Percentiles rank a stretch among this genome's conserved stretches.
phyloP scores from a whole-genome alignment of 148 eudicot species.

The Polygonum aviculare region DNA sequence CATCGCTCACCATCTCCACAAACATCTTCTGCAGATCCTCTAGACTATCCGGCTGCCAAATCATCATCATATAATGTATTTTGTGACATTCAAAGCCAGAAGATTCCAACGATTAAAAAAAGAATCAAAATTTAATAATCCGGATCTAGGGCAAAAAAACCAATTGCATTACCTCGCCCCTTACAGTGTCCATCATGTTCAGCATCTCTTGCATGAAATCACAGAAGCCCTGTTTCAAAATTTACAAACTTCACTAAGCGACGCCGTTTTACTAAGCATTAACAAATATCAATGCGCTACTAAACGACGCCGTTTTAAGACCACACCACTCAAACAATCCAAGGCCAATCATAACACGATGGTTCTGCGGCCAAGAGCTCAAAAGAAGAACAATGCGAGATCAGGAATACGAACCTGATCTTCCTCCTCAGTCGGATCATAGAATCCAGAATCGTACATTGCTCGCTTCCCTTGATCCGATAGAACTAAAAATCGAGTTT shows the following conservation, averaged over 20 bases:
- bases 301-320: not conserved
- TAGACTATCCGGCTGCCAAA: conserved; percentile 49
- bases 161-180: conserved; percentile 32
- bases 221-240: conserved; percentile 56
- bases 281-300: not conserved
- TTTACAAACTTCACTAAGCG: not conserved
- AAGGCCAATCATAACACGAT: not conserved
- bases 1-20: conserved; percentile 66
- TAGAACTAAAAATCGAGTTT: conserved; percentile 36
- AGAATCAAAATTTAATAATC: not conserved
- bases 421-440: conserved; percentile 65
- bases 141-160: not conserved
- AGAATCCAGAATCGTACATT: conserved; percentile 85
- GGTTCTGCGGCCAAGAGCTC: not conserved
- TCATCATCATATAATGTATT: no score
- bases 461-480: conserved; percentile 73
- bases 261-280: no score
- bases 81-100: not conserved
- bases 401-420: conserved; percentile 49
- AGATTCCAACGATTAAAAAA: not conserved
- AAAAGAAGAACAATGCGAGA: not conserved
- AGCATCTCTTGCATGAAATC: conserved; percentile 88
- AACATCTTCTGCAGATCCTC: conserved; percentile 88
- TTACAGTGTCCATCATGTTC: conserved; percentile 56
- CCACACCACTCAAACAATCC: not conserved